These are phyloP conservation scores for Dacryopinax spathularia DNA, from an alignment of 768 basidiomycete genomes.

Conservation along the genomic window DNA sequence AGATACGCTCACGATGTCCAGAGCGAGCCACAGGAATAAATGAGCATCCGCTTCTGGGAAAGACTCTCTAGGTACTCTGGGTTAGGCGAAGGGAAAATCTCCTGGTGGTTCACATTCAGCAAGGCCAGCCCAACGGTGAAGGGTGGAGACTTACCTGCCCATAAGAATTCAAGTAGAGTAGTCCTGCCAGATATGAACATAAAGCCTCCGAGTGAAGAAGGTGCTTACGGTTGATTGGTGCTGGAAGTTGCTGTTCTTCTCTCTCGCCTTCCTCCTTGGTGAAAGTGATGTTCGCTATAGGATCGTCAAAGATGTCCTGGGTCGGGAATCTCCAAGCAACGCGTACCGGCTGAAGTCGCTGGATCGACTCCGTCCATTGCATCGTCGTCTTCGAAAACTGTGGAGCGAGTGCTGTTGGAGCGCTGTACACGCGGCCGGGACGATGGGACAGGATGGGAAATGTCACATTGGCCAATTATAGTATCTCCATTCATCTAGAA, in stretches of 20 bases:
- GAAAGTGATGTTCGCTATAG: constrained; percentile 45
- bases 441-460: constrained; percentile 60
- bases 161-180: constrained; percentile 83
- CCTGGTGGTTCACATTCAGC: constrained; percentile 22
- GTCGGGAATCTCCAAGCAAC: neutral
- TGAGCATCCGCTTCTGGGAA: constrained; percentile 45
- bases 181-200: constrained; percentile 29
- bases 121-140: neutral
- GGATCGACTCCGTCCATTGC: constrained; percentile 36
- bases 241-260: constrained; percentile 29
- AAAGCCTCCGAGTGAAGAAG: neutral
- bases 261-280: constrained; percentile 24
- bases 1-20: constrained; percentile 62
- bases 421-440: neutral
- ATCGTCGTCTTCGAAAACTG: constrained; percentile 22
- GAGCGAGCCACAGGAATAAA: constrained; percentile 87
- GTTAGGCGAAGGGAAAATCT: constrained; percentile 83
- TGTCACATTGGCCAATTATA: constrained; percentile 85
- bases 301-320: no score
- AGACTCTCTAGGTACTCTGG: constrained; percentile 59
- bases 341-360: neutral
- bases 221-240: constrained; percentile 49
- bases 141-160: constrained; percentile 33
- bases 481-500: constrained; percentile 46
- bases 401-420: neutral